These are phyloP conservation scores for Kodamaea plutei DNA, from an alignment of 1,139 yeast species.

Conservation along the genomic window DNA sequence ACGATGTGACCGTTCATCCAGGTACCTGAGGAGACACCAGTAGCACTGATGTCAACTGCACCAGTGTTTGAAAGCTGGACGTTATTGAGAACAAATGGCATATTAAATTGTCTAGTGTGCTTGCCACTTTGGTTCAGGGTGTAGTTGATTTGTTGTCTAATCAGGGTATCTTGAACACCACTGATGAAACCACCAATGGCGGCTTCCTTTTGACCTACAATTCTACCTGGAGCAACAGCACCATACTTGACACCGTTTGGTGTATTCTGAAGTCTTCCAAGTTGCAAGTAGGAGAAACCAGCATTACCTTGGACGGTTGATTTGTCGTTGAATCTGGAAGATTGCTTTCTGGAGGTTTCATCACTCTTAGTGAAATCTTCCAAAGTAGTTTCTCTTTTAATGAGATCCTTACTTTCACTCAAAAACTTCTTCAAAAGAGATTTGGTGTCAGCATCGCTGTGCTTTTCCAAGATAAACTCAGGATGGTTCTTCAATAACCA, in stretches of 20 bases:
- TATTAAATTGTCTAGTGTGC: constrained; percentile 41
- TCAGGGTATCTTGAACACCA: constrained; percentile 34
- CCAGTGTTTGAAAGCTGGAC: constrained; percentile 39
- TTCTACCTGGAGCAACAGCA: constrained; percentile 67
- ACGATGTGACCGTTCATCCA: constrained; percentile 33
- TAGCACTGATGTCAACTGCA: constrained; percentile 35
- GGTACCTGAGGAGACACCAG: constrained; percentile 38
- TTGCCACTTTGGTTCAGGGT: constrained; percentile 41
- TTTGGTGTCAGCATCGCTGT: constrained; percentile 11
- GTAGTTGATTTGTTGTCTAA: constrained; percentile 38
- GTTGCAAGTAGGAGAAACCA: constrained; percentile 66
- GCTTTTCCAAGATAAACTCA: constrained; percentile 19
- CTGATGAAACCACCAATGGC: constrained; percentile 79
- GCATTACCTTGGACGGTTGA: constrained; percentile 56
- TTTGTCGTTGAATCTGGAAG: constrained; percentile 10
- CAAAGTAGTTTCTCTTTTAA: constrained; percentile 18
- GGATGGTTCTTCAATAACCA: constrained; percentile 38
- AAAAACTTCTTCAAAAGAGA: constrained; percentile 30
- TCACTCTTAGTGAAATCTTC: constrained; percentile 20
- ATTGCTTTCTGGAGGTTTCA: constrained; percentile 10
- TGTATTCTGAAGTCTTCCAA: constrained; percentile 67
- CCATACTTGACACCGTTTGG: constrained; percentile 69
- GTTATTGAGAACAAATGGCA: constrained; percentile 41
- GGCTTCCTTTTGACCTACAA: constrained; percentile 49
- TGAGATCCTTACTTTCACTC: constrained; percentile 15